Evolutionary conservation across 208 protist species (phyloP), one percentile per base, ranked within the genome.

Genomic region (Acanthamoeba divionensis): DNA sequence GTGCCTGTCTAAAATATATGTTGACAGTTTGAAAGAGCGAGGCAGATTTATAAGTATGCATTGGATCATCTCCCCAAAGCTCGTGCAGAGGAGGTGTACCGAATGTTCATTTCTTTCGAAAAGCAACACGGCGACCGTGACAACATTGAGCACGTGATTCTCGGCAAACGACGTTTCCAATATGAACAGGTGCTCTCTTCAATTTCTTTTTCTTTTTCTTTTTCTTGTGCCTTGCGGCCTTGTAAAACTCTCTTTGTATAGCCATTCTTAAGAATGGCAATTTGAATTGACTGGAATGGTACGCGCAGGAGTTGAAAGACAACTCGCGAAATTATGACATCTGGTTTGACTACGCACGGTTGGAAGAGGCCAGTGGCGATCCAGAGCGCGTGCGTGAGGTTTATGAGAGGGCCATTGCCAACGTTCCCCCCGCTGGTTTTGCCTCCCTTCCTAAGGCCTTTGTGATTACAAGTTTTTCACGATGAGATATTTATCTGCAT

Each of bases 301-400:
- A 21, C 52, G 52, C n/a, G 52, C 41, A 47, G 73, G 75, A 95
- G 48, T 21, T 97, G 0, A 92, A 94, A 44, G 89, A 63, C 15
- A 93, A 97, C 57, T 90, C 95, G 4, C 62, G 92, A 44, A 97
- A 98, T 79, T 98, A 98, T 92, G 97, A 98, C 91, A 63, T 91
- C 8, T 98, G 97, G 97, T 98, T 98, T 79, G 97, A 98, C 77
- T 98, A 98, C 83, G 86, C 96, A 18, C 63, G 93, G 12, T 69
- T 96, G 8, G 95, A 95, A 50, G 93, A 97, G 54, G 38, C 21
- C 31, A 33, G 54, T 29, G 92, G 92, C 1, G 77, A 96, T 13
- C 10, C 91, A 0, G 90, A 91, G 10, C 48, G 50, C 21, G 62
- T 92, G 9, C 90, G 97, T 12, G 95, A 98, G 9, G 65, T 97